Evolutionary conservation across 805 yeast genomes (phyloP).

Genomic region (Saturnispora kantuleensis): DNA sequence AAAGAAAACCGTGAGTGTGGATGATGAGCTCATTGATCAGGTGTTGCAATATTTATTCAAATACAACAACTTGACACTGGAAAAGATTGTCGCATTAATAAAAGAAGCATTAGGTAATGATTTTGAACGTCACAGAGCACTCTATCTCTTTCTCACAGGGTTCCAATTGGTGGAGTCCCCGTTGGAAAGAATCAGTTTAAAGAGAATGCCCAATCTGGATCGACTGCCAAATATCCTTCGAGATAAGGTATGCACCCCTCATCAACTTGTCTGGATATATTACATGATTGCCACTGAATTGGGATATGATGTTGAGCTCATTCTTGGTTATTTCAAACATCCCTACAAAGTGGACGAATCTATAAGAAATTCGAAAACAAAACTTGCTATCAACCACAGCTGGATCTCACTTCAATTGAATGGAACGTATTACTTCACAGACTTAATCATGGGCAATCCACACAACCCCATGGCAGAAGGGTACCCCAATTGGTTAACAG

Average conservation of each 20-base stretch:
- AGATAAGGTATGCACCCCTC: slow-evolving; percentile 26
- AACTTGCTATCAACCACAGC: slow-evolving; percentile 62
- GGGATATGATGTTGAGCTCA: slow-evolving; percentile 63
- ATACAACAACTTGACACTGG: slow-evolving; percentile 28
- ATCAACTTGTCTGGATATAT: slow-evolving; percentile 70
- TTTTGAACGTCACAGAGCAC: slow-evolving; percentile 54
- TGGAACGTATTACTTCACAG: slow-evolving; percentile 73
- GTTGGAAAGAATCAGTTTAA: slow-evolving; percentile 26
- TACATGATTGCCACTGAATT: slow-evolving; percentile 61
- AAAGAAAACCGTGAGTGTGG: slow-evolving; percentile 18
- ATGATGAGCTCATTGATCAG: slow-evolving; percentile 1
- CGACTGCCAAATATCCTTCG: slow-evolving; percentile 22
- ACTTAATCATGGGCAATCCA: slow-evolving; percentile 54
- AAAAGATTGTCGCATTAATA: slow-evolving; percentile 36
- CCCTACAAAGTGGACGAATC: slow-evolving; percentile 50
- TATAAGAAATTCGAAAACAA: slow-evolving; percentile 24
- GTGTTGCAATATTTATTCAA: slow-evolving; percentile 34
- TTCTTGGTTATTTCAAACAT: slow-evolving; percentile 74
- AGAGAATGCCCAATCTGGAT: slow-evolving; percentile 20
- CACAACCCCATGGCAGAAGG: slow-evolving; percentile 39
- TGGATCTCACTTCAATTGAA: slow-evolving; percentile 79
- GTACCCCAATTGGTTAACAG: slow-evolving; percentile 29
- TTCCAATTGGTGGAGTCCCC: slow-evolving; percentile 35
- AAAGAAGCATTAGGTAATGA: slow-evolving; percentile 43
- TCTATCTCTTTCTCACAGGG: slow-evolving; percentile 51